Conservation (phyloP, 2,329 filamentous ascomycete species). For the Colletotrichum cuscutae region DNA sequence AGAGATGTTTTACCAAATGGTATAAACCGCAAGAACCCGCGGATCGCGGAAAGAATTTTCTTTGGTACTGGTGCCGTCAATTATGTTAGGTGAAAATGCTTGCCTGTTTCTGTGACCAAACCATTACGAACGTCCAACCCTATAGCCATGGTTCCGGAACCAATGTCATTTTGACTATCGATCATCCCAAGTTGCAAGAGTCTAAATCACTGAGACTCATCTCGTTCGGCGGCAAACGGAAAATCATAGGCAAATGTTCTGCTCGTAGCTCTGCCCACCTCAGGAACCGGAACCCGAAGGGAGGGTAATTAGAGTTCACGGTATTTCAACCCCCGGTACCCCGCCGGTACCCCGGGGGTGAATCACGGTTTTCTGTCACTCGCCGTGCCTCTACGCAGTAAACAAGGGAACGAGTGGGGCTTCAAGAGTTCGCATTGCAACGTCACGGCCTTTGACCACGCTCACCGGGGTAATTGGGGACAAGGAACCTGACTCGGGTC, state of each 20-base stretch:
- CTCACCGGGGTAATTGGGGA: neutral
- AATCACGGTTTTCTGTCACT: neutral
- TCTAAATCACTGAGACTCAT: neutral
- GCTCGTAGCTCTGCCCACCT: neutral
- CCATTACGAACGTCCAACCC: neutral
- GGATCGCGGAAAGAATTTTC: neutral
- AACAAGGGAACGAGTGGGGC: neutral
- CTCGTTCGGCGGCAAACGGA: neutral
- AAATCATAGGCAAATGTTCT: neutral
- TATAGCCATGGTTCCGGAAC: neutral
- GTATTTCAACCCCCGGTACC: neutral
- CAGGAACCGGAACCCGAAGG: neutral
- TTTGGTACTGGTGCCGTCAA: neutral
- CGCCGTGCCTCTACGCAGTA: neutral
- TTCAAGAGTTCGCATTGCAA: neutral
- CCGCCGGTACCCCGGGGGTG: neutral
- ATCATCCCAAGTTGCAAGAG: neutral
- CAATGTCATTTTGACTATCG: neutral
- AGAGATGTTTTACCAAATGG: neutral
- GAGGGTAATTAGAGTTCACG: neutral
- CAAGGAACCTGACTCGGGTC: conserved; percentile 5
- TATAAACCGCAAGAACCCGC: neutral
- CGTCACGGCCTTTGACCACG: neutral
- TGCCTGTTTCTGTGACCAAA: neutral
- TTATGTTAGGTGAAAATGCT: neutral